Conservation (phyloP, 2,329 filamentous ascomycete species). For the Aureobasidium sp. region DNA sequence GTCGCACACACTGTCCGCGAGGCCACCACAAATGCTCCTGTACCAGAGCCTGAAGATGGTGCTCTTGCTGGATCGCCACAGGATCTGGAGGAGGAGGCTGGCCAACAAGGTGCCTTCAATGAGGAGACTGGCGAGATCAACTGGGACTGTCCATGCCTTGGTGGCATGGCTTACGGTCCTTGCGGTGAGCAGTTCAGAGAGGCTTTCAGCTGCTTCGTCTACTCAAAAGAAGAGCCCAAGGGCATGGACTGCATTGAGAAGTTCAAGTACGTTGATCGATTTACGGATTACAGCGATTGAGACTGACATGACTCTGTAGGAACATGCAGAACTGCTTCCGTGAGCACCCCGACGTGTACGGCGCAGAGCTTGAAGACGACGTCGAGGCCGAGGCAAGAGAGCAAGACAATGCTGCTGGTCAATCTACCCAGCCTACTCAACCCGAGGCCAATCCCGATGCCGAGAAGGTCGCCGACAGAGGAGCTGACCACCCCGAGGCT, state of each 20-base stretch:
- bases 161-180: slow-evolving; percentile 93
- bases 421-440: slow-evolving; percentile 10
- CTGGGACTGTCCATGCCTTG: slow-evolving; percentile 97
- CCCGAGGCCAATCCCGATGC: slow-evolving; percentile 14
- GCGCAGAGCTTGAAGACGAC: slow-evolving; percentile 75
- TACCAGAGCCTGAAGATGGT: slow-evolving; percentile 20
- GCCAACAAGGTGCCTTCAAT: slow-evolving; percentile 88
- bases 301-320: slow-evolving; percentile 42
- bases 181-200: slow-evolving; percentile 93
- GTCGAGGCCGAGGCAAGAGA: slow-evolving; percentile 16
- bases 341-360: slow-evolving; percentile 86
- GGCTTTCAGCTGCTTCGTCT: slow-evolving; percentile 98
- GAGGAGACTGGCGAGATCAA: slow-evolving; percentile 99
- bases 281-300: slow-evolving; percentile 28
- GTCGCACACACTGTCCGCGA: slow-evolving; percentile 1
- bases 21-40: slow-evolving; percentile 16
- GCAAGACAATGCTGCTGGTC: not conserved
- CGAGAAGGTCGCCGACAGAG: slow-evolving; percentile 22
- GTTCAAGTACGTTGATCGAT: slow-evolving; percentile 68
- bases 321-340: slow-evolving; percentile 97
- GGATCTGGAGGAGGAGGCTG: slow-evolving; percentile 71
- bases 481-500: slow-evolving; percentile 18
- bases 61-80: slow-evolving; percentile 38
- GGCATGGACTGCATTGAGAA: slow-evolving; percentile 96
- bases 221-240: slow-evolving; percentile 88